Evolutionary conservation across 2,329 filamentous ascomycete species (phyloP).

Genomic region (Pezicula radicicola): DNA sequence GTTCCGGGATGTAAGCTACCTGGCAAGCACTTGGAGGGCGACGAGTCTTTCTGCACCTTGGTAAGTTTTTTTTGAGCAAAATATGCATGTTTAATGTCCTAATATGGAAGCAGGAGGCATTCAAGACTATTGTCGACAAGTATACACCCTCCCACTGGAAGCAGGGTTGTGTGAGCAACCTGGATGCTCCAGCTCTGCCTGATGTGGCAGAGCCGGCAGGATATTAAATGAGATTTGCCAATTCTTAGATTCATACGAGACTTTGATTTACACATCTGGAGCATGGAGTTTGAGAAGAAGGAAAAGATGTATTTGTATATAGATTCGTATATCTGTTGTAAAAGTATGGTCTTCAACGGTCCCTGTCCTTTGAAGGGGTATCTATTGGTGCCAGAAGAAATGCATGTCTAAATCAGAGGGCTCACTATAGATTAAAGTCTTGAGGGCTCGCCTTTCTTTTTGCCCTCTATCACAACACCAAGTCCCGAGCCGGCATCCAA

Average conservation of each 20-base stretch:
- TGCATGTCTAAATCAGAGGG: neutral
- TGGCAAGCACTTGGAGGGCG: constrained; percentile 82
- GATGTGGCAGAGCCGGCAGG: constrained; percentile 27
- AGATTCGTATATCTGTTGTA: neutral
- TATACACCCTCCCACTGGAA: constrained; percentile 83
- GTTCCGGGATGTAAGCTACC: constrained; percentile 75
- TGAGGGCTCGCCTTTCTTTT: constrained; percentile 11
- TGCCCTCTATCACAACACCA: constrained; percentile 31
- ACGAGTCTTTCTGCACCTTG: constrained; percentile 88
- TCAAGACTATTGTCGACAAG: constrained; percentile 89
- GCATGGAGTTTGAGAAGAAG: too few relatives aligned
- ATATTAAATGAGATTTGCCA: constrained; percentile 19
- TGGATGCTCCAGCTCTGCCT: constrained; percentile 38
- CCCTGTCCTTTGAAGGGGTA: too few relatives aligned
- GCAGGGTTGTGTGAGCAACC: constrained; percentile 53
- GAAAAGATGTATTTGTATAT: neutral
- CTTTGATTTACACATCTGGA: too few relatives aligned
- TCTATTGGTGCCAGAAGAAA: neutral
- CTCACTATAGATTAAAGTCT: constrained; percentile 6
- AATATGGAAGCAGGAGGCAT: constrained; percentile 60
- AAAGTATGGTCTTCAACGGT: too few relatives aligned
- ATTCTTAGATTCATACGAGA: neutral
- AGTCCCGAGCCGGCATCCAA: constrained; percentile 30
- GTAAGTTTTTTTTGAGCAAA: constrained; percentile 41
- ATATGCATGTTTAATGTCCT: neutral